phyloP scores from a whole-genome alignment of 2,329 filamentous ascomycete species.

The Calonectria honghensis region DNA sequence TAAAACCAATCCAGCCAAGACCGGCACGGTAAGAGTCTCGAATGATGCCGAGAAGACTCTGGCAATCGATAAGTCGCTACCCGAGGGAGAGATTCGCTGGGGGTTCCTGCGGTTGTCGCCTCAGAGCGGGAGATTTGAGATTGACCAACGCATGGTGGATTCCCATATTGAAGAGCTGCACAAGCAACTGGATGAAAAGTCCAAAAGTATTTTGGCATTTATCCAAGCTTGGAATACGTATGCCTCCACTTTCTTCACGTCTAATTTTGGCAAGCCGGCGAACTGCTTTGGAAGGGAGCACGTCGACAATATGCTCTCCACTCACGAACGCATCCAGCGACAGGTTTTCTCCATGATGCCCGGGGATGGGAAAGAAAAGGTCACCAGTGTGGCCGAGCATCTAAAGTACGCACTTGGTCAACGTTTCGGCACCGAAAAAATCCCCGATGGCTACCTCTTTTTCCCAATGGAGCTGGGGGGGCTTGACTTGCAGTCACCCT shows the following conservation, averaged over 20 bases:
- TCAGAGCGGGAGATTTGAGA: constrained; percentile 72
- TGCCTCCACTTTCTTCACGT: constrained; percentile 70
- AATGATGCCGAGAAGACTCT: constrained; percentile 43
- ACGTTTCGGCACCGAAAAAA: constrained; percentile 68
- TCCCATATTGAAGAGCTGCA: constrained; percentile 75
- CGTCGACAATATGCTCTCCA: constrained; percentile 71
- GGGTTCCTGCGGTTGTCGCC: constrained; percentile 75
- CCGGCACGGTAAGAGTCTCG: constrained; percentile 67
- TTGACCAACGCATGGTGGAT: constrained; percentile 76
- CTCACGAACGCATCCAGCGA: constrained; percentile 69
- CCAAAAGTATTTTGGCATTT: constrained; percentile 68
- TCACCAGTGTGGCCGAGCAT: constrained; percentile 71
- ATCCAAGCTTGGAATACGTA: constrained; percentile 73
- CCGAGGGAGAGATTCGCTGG: constrained; percentile 70
- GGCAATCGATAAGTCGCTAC: constrained; percentile 61
- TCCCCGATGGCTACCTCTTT: constrained; percentile 68
- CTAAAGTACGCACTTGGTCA: constrained; percentile 71
- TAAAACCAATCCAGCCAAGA: constrained; percentile 71
- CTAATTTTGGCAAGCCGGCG: constrained; percentile 71
- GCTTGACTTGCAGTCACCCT: constrained; percentile 67
- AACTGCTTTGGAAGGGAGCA: constrained; percentile 72
- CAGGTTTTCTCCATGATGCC: constrained; percentile 65
- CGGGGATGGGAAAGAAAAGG: constrained; percentile 44
- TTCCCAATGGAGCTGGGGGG: constrained; percentile 68
- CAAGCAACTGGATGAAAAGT: constrained; percentile 72